phyloP scores from a whole-genome alignment of 192 early-diverging fungal genomes.

The Mortierella claussenii region DNA sequence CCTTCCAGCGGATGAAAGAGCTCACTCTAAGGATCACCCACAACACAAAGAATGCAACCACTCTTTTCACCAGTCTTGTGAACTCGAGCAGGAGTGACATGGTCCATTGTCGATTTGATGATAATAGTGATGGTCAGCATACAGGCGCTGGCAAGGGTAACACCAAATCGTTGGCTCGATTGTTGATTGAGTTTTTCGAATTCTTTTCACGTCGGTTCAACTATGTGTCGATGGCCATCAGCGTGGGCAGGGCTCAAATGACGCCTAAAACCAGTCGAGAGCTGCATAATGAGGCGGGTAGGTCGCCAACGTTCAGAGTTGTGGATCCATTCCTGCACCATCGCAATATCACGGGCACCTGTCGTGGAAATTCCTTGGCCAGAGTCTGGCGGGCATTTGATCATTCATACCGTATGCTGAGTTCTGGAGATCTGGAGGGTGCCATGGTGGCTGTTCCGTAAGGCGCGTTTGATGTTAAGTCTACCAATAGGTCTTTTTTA shows the following conservation, averaged over 20 bases:
- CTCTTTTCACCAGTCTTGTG: slow-evolving; percentile 9
- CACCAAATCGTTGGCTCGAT: slow-evolving; percentile 8
- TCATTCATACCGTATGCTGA: slow-evolving; percentile 34
- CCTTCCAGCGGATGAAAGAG: slow-evolving; percentile 24
- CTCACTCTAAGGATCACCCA: slow-evolving; percentile 13
- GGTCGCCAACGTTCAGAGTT: slow-evolving; percentile 19
- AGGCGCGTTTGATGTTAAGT: background rate
- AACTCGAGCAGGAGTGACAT: slow-evolving; percentile 20
- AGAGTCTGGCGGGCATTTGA: slow-evolving; percentile 36
- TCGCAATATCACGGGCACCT: slow-evolving; percentile 31
- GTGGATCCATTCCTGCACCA: slow-evolving; percentile 45
- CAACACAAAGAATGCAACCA: slow-evolving; percentile 8
- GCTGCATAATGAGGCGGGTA: background rate
- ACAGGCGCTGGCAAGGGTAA: slow-evolving; percentile 15
- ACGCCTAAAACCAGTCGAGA: slow-evolving; percentile 17
- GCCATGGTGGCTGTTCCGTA: slow-evolving; percentile 15
- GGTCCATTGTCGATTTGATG: slow-evolving; percentile 27
- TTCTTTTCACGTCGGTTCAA: slow-evolving; percentile 31
- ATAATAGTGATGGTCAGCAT: slow-evolving; percentile 25
- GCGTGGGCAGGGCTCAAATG: slow-evolving; percentile 7
- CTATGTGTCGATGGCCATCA: slow-evolving; percentile 14
- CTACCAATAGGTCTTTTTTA: background rate
- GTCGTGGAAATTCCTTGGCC: slow-evolving; percentile 14
- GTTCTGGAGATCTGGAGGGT: slow-evolving; percentile 34
- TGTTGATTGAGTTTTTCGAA: slow-evolving; percentile 41